These are phyloP conservation scores for Phytophthora hibernalis DNA, from an alignment of 352 stramenopile genomes.

Conservation along the genomic window DNA sequence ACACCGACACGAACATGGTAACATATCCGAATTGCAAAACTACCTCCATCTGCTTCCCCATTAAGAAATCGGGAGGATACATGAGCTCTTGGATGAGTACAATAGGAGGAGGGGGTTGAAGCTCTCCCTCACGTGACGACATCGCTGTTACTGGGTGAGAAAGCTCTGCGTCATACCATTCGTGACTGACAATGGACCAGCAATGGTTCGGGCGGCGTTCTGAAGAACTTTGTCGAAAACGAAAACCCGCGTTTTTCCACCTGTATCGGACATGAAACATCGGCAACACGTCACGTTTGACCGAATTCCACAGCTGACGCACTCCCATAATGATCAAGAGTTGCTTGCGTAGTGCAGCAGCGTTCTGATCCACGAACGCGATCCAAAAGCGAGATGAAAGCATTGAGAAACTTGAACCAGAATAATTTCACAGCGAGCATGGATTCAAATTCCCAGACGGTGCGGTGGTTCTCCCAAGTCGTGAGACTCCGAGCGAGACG, in stretches of 20 bases:
- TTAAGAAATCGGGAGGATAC: conserved; percentile 69
- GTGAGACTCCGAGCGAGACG: conserved; percentile 61
- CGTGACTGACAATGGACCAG: conserved; percentile 38
- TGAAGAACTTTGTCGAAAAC: conserved; percentile 23
- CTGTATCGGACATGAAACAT: conserved; percentile 54
- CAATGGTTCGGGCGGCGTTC: conserved; percentile 14
- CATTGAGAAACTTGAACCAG: conserved; percentile 87
- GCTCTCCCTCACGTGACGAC: conserved; percentile 5
- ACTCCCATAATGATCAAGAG: conserved; percentile 77
- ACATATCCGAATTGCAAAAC: conserved; percentile 94
- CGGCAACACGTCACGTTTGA: conserved; percentile 58
- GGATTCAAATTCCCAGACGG: conserved; percentile 79
- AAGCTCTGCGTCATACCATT: conserved; percentile 71
- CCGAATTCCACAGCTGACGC: conserved; percentile 73
- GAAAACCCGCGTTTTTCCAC: conserved; percentile 57
- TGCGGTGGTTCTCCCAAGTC: conserved; percentile 83
- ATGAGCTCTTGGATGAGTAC: conserved; percentile 79
- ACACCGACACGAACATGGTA: conserved; percentile 94
- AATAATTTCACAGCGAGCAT: conserved; percentile 83
- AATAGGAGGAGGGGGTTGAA: conserved; percentile 41
- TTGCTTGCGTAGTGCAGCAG: conserved; percentile 60
- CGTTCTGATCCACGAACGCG: conserved; percentile 70
- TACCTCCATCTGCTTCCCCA: conserved; percentile 84
- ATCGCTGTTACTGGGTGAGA: background rate
- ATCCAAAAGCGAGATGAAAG: conserved; percentile 86